Conservation (phyloP, 495 filamentous ascomycete species). For the Penicillium maclennaniae region DNA sequence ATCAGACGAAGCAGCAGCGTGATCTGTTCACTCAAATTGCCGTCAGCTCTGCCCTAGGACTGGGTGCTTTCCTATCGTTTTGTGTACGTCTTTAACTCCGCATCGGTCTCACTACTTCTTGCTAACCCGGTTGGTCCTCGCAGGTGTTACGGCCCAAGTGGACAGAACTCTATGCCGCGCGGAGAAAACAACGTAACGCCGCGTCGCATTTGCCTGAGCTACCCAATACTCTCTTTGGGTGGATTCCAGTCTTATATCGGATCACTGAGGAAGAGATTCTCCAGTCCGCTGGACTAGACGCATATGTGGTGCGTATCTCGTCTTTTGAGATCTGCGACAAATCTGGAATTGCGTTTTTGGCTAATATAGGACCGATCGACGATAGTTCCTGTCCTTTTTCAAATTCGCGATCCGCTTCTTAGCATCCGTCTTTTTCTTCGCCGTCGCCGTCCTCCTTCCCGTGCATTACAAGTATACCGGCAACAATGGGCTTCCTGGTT, state of each 20-base stretch:
- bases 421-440: conserved; percentile 70
- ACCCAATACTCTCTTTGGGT: conserved; percentile 84
- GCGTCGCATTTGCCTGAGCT: conserved; percentile 77
- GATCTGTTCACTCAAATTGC: conserved; percentile 58
- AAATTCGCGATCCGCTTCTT: conserved; percentile 88
- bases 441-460: conserved; percentile 74
- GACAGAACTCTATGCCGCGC: conserved; percentile 86
- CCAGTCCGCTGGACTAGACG: conserved; percentile 87
- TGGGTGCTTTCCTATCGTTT: conserved; percentile 59
- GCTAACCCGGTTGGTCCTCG: not conserved
- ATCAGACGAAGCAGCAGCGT: conserved; percentile 39
- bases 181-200: conserved; percentile 64
- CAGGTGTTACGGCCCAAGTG: conserved; percentile 84
- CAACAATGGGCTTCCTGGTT: conserved; percentile 40
- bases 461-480: conserved; percentile 71
- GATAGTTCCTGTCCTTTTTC: conserved; percentile 87
- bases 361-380: not conserved
- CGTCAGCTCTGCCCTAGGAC: conserved; percentile 54
- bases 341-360: not conserved
- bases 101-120: not conserved
- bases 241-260: conserved; percentile 85
- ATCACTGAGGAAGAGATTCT: conserved; percentile 89
- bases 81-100: conserved; percentile 45
- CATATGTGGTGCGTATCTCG: conserved; percentile 72
- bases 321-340: not conserved